Evolutionary conservation across 768 basidiomycete genomes (phyloP).

Genomic region (Russula dissimulans): DNA sequence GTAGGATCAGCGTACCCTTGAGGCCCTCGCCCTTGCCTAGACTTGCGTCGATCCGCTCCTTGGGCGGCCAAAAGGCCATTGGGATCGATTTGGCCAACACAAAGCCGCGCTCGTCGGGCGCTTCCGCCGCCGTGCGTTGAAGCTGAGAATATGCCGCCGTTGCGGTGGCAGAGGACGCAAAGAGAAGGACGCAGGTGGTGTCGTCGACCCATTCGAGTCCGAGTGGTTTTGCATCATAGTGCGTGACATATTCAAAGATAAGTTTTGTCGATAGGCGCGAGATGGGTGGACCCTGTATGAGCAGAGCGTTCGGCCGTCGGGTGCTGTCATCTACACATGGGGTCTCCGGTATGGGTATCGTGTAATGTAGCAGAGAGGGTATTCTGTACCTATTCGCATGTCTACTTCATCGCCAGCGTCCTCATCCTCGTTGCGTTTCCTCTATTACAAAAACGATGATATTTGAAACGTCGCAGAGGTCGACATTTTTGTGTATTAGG

Average conservation of each 20-base stretch:
- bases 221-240: slow-evolving; percentile 65
- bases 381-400: slow-evolving; percentile 19
- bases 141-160: slow-evolving; percentile 41
- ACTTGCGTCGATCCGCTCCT: slow-evolving; percentile 64
- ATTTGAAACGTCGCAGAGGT: slow-evolving; percentile 11
- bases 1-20: slow-evolving; percentile 58
- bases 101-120: slow-evolving; percentile 45
- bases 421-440: slow-evolving; percentile 40
- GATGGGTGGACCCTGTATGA: slow-evolving; percentile 66
- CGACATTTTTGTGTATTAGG: slow-evolving; percentile 34
- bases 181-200: slow-evolving; percentile 72
- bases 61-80: slow-evolving; percentile 66
- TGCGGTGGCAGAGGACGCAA: slow-evolving; percentile 46
- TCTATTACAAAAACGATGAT: slow-evolving; percentile 23
- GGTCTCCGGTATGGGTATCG: not conserved
- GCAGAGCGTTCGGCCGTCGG: slow-evolving; percentile 56
- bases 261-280: slow-evolving; percentile 64
- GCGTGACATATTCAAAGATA: slow-evolving; percentile 74
- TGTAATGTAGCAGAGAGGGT: not conserved
- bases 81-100: slow-evolving; percentile 63
- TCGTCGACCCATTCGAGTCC: slow-evolving; percentile 85
- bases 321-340: slow-evolving; percentile 28
- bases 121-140: slow-evolving; percentile 42
- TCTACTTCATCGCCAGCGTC: slow-evolving; percentile 23
- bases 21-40: slow-evolving; percentile 62